Conservation (phyloP, 208 protist genomes). For the Crithidia fasciculata region DNA sequence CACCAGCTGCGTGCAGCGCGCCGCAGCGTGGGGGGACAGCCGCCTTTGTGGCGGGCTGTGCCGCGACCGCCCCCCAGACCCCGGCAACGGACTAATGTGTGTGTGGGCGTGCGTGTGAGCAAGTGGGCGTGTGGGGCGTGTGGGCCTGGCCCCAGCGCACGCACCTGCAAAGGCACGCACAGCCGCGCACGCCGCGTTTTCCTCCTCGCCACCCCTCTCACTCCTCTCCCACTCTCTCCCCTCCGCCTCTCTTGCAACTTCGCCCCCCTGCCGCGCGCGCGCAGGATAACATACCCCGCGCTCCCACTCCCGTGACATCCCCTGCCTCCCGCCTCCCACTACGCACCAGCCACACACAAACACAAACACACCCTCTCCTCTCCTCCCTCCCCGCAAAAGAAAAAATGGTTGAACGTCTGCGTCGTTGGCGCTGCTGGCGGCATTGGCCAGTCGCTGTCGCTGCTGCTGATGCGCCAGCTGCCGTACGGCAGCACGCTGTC, state of each 20-base stretch:
- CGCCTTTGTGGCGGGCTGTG: too few species aligned
- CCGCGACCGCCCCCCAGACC: too few species aligned
- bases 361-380: slow-evolving; percentile 9
- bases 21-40: too few species aligned
- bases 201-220: not conserved
- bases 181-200: not conserved
- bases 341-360: too few species aligned
- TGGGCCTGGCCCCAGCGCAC: too few species aligned
- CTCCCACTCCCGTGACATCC: not conserved
- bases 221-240: too few species aligned
- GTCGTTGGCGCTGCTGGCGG: slow-evolving; percentile 89
- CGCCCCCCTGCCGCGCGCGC: not conserved
- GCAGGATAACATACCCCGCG: not conserved
- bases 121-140: too few species aligned
- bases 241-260: not conserved
- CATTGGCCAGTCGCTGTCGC: slow-evolving; percentile 90
- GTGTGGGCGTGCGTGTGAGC: too few species aligned
- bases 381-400: not conserved
- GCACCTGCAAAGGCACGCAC: too few species aligned
- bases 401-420: slow-evolving; percentile 86
- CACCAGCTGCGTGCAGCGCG: too few species aligned
- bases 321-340: not conserved
- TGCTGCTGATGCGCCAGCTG: slow-evolving; percentile 80
- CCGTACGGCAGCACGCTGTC: slow-evolving; percentile 86
- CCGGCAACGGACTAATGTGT: too few species aligned